Evolutionary conservation across 2,329 filamentous ascomycete species (phyloP), one percentile per base, ranked within the genome.

Genomic region (Colletotrichum australisinense): DNA sequence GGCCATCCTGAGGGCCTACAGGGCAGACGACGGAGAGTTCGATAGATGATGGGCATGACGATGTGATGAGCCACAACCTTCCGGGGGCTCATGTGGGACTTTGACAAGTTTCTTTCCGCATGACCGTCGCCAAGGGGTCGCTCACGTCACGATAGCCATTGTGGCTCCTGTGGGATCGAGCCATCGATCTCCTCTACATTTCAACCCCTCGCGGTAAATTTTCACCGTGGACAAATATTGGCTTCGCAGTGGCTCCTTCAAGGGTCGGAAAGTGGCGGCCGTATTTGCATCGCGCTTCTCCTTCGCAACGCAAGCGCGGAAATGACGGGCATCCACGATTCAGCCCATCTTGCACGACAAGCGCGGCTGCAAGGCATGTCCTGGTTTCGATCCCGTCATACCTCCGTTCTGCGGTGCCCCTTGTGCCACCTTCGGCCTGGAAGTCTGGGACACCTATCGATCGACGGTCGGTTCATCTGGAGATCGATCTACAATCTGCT

Each of bases 401-500:
- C n/a, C 19, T 19, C 42, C n/a, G 60, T 53, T 28, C 65, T 63
- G 65, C 69, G 65, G 69, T 69, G 35, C 70, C 58, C 19, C 30
- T 32, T 70, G 60, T 49, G 67, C 46, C 46, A 52, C 55, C 58
- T 35, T 73, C 59, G 60, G 42, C 69, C 65, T 58, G 53, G 58
- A 26, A 46, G 24, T 38, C 65, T 58, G 53, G 58, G 32, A 46
- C 32, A 30, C 59, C 70, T 71, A 49, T 66, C 52, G 71, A 73
- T 73, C 71, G 71, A 71, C 71, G 24, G 56, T 24, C 56, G 35
- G 60, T 53, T 66, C 67, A 63, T 70, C 67, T 62, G 67, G 70
- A 62, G 71, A 71, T 71, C 60, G 62, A 71, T 73, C 71, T 73
- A 42, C 56, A 73, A 73, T 69, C 55, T 64, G 67, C 56, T 42